Conservation (phyloP, 83 land plant species). For the Thuja plicata region DNA sequence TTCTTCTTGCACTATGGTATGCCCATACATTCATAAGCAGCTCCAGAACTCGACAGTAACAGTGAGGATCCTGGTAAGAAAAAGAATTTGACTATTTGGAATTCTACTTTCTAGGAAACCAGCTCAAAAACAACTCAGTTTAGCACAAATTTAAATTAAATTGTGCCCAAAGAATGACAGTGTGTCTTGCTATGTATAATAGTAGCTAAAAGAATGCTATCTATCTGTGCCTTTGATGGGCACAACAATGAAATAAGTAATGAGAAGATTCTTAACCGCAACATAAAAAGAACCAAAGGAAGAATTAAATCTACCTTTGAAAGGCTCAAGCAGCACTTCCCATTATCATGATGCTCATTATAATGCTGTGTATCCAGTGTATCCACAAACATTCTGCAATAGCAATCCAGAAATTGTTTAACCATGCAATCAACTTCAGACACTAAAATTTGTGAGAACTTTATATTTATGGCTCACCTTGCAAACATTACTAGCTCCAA, state of each 20-base stretch:
- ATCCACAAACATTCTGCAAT: conserved; percentile 88
- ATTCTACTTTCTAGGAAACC: not conserved
- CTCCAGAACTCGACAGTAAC: conserved; percentile 92
- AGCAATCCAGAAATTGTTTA: not conserved
- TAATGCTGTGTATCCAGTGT: conserved; percentile 78
- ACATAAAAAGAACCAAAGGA: not conserved
- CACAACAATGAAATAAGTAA: not conserved
- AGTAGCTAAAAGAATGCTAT: not conserved
- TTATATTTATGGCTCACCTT: conserved; percentile 46
- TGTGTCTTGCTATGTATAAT: not conserved
- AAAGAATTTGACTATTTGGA: not conserved
- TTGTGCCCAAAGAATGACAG: not conserved
- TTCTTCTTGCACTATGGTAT: conserved; percentile 91
- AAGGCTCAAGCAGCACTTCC: conserved; percentile 64
- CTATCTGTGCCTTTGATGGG: not conserved
- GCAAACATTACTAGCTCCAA: conserved; percentile 89
- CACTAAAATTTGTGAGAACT: not conserved
- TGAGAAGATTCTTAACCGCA: not conserved
- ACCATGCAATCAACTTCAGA: conserved; percentile 5
- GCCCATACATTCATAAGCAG: conserved; percentile 94
- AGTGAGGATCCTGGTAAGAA: conserved; percentile 77
- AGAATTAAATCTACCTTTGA: conserved; percentile 46
- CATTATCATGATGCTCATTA: conserved; percentile 64
- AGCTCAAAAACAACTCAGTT: not conserved
- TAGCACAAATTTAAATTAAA: not conserved